phyloP scores from a whole-genome alignment of 1,139 yeast species.

The Scheffersomyces segobiensis region DNA sequence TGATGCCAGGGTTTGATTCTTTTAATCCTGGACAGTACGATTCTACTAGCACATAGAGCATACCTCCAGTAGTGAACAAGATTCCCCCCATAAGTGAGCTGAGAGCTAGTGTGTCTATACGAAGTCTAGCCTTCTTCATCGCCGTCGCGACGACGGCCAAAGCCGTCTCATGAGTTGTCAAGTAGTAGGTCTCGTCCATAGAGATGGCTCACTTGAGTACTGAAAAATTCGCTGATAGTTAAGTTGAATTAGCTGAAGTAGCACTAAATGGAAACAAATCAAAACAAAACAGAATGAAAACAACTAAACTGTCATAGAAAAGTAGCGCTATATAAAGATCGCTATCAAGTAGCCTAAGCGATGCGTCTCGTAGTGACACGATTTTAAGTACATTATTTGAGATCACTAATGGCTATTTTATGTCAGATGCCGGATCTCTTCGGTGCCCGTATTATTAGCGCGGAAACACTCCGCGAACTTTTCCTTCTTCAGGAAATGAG shows the following conservation, averaged over 20 bases:
- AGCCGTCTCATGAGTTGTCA: slow-evolving; percentile 78
- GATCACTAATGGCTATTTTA: background rate
- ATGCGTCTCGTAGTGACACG: background rate
- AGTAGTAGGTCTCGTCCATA: slow-evolving; percentile 32
- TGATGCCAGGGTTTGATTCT: slow-evolving; percentile 52
- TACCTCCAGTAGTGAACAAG: slow-evolving; percentile 70
- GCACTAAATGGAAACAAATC: background rate
- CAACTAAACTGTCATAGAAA: background rate
- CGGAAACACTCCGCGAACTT: background rate
- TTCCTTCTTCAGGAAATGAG: background rate
- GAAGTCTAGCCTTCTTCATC: slow-evolving; percentile 74
- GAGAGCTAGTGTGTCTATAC: slow-evolving; percentile 54
- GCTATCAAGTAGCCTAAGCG: background rate
- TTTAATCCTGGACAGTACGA: slow-evolving; percentile 48
- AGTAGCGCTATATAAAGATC: background rate
- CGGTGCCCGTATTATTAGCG: background rate
- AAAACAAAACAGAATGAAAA: too few species aligned
- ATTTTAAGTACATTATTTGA: background rate
- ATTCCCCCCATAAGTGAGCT: slow-evolving; percentile 73
- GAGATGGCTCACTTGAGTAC: background rate
- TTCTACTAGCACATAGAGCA: slow-evolving; percentile 60
- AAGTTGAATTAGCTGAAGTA: background rate
- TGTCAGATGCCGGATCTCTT: background rate
- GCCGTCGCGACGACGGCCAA: slow-evolving; percentile 80
- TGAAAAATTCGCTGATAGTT: too few species aligned